phyloP scores from a whole-genome alignment of 345 rosid genomes.

The Trapa bicornis region DNA sequence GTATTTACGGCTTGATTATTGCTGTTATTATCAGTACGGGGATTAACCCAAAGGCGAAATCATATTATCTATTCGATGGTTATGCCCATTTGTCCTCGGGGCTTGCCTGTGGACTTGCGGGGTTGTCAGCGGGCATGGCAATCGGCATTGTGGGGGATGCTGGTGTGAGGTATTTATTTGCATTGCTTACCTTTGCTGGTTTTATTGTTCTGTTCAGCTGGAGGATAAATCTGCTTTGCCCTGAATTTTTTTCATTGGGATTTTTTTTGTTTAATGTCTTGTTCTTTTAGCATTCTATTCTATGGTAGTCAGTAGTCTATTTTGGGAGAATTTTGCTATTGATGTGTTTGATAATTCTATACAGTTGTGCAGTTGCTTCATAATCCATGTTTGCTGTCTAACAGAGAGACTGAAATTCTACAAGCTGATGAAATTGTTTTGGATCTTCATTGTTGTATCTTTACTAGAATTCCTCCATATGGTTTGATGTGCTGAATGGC shows the following conservation, averaged over 20 bases:
- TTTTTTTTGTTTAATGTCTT: no score
- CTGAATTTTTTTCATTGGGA: neutral
- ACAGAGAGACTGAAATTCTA: neutral
- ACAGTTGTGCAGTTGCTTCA: neutral
- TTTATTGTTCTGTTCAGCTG: no score
- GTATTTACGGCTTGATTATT: constrained; percentile 71
- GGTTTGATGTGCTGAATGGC: no score
- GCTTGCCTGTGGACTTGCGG: constrained; percentile 43
- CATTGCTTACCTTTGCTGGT: neutral
- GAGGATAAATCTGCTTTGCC: neutral
- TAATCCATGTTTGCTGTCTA: neutral
- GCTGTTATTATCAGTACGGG: constrained; percentile 81
- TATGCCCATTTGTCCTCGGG: constrained; percentile 34
- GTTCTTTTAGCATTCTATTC: neutral
- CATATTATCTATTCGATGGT: constrained; percentile 39
- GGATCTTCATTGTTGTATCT: no score
- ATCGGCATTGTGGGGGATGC: constrained; percentile 30
- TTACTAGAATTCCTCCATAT: no score
- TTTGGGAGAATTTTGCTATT: neutral
- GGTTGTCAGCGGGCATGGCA: constrained; percentile 36
- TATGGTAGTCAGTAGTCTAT: neutral
- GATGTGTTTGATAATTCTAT: neutral
- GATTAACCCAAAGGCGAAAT: constrained; percentile 45
- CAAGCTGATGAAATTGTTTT: neutral
- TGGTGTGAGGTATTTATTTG: constrained; percentile 32